Base-by-base conservation (phyloP, 495 filamentous ascomycete genomes). In the Annulohypoxylon stygium region DNA sequence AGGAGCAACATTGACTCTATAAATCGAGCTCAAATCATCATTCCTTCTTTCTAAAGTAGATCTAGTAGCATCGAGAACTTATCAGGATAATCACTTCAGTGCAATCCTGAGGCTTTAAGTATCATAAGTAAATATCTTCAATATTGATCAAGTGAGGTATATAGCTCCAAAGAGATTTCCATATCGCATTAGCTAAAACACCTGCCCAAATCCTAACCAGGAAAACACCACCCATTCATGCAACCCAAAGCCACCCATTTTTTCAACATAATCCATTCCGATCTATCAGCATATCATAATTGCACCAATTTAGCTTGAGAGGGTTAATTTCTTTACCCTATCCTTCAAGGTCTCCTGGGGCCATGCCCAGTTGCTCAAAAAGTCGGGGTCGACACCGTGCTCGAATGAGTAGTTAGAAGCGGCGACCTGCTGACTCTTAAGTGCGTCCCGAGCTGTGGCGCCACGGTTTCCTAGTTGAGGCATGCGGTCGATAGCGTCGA, bases 401-500 rank as follows among this genome's bases (percentile, higher is more conserved):
- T 91, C 87, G 76, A 85, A 92, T 0, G 91, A 90, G 78, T 86
- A 83, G 23, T 82, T 85, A 70, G 83, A 83, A 0, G 87, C 89
- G 45, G 80, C 77, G 48, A 93, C 84, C 81, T 90, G 88, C 69
- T 84, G 75, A 64, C 88, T 88, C 53, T 85, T 71, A 63, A 93
- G 82, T 69, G 79, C 82, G 80, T 93, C 90, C n/a, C 91, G 80
- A 3, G 85, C 85, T 3, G 82, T 79, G 1, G 85, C 80, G 3
- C 86, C 90, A 53, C 80, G 86, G 75, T 92, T 91, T 1, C 84
- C 82, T 54, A 92, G 81, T 0, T 76, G 73, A 11, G 84, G 79
- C 63, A 90, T 85, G 58, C 86, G 85, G 74, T 93, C 91, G 69
- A 93, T 92, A 4, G 90, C 91, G 75, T 89, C 88, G 71, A 93